Evolutionary conservation across 495 filamentous ascomycete species (phyloP).

Genomic region (Penicillium roqueforti): DNA sequence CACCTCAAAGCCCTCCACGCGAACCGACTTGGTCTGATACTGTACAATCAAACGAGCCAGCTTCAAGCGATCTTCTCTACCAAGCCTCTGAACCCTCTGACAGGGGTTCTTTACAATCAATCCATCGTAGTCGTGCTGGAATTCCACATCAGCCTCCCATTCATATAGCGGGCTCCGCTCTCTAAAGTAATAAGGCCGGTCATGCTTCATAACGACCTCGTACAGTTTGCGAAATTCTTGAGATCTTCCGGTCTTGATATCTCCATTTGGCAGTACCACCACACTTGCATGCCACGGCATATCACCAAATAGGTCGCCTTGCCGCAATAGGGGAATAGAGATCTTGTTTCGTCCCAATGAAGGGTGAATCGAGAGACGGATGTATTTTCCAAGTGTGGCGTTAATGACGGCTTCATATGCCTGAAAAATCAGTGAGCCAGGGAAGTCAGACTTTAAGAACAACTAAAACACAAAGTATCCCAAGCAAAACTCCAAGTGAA

Average conservation of each 20-base stretch:
- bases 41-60: constrained; percentile 8
- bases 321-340: constrained; percentile 2
- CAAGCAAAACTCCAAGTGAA: not conserved
- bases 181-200: constrained; percentile 5
- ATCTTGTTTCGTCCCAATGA: constrained; percentile 6
- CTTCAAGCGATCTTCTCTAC: constrained; percentile 5
- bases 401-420: constrained; percentile 8
- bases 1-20: constrained; percentile 7
- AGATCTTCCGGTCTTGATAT: not conserved
- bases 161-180: constrained; percentile 3
- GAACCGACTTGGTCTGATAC: constrained; percentile 1
- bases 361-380: constrained; percentile 7
- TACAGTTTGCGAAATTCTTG: constrained; percentile 6
- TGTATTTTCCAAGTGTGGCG: not conserved
- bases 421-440: not conserved
- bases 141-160: constrained; percentile 5
- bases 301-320: constrained; percentile 4
- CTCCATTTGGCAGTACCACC: constrained; percentile 4
- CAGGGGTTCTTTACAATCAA: not conserved
- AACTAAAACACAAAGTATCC: not conserved
- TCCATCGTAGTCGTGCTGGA: constrained; percentile 4
- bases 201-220: constrained; percentile 5
- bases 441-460: not conserved
- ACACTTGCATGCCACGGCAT: constrained; percentile 11
- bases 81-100: not conserved